Evolutionary conservation across 495 filamentous ascomycete species (phyloP).

Genomic region (Lepidopterella palustris): DNA sequence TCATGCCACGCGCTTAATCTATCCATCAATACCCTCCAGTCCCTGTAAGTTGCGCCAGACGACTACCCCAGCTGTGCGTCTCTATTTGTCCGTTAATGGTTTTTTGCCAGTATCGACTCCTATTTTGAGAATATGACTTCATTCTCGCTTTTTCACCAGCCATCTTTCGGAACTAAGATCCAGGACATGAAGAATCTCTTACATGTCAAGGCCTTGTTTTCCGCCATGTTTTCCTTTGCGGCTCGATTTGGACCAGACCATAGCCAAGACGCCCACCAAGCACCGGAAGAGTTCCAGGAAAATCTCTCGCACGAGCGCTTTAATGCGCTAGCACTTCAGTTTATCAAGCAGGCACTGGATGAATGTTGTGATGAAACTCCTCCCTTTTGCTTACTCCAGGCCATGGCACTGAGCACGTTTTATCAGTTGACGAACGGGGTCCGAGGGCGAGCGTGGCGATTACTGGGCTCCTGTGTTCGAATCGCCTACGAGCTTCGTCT

Average conservation of each 20-base stretch:
- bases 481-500: conserved; percentile 33
- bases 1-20: not conserved
- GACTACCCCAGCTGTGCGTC: not conserved
- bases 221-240: conserved; percentile 31
- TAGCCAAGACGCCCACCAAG: not conserved
- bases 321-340: conserved; percentile 18
- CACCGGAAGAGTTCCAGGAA: conserved; percentile 6
- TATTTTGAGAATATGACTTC: conserved; percentile 35
- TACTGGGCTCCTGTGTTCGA: conserved; percentile 32
- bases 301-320: conserved; percentile 9
- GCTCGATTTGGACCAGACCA: conserved; percentile 18
- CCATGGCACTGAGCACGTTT: conserved; percentile 24
- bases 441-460: conserved; percentile 31
- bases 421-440: conserved; percentile 32
- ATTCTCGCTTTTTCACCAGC: conserved; percentile 29
- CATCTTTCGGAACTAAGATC: conserved; percentile 29
- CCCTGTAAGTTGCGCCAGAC: not conserved
- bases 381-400: conserved; percentile 32
- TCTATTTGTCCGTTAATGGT: not conserved
- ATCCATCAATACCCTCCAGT: not conserved
- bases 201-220: conserved; percentile 30
- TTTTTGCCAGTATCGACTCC: conserved; percentile 21
- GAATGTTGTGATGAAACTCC: conserved; percentile 30
- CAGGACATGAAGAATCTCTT: conserved; percentile 15
- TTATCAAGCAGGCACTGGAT: conserved; percentile 21